Conservation (phyloP, 176 grass and related monocot genomes). For the Aegilops tauschii region DNA sequence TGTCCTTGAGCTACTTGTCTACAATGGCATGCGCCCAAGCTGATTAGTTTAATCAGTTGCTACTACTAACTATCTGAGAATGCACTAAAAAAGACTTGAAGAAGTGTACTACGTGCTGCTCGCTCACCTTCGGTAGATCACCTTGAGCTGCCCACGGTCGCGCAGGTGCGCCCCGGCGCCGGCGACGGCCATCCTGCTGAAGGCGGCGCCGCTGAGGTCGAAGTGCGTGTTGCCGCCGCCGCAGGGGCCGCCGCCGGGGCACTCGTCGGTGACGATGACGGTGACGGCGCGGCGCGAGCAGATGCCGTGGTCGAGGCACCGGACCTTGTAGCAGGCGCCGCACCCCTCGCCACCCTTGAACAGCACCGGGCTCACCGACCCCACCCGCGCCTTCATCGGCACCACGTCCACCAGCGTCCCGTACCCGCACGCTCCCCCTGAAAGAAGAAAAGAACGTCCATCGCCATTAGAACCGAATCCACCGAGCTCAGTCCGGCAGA, state of each 20-base stretch:
- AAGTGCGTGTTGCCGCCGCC: constrained; percentile 71
- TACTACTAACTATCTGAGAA: not conserved
- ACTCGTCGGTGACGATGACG: constrained; percentile 92
- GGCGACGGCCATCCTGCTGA: constrained; percentile 77
- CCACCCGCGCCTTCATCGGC: constrained; percentile 83
- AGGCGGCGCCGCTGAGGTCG: constrained; percentile 94
- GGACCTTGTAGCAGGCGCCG: constrained; percentile 98
- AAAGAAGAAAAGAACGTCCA: not conserved
- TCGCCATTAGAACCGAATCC: not conserved
- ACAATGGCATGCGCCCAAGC: not conserved
- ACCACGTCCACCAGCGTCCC: constrained; percentile 92
- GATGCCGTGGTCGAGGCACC: constrained; percentile 71
- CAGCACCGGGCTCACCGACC: constrained; percentile 90
- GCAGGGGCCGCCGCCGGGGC: constrained; percentile 83
- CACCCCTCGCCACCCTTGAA: constrained; percentile 95
- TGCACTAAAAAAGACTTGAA: not conserved
- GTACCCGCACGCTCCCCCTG: constrained; percentile 96
- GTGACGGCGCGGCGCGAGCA: constrained; percentile 94
- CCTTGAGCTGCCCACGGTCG: constrained; percentile 62
- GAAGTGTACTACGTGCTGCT: not conserved
- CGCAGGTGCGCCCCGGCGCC: constrained; percentile 60
- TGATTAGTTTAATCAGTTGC: not conserved
- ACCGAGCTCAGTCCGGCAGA: not conserved
- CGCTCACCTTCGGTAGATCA: constrained; percentile 72
- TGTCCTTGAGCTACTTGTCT: not conserved